Evolutionary conservation across 495 filamentous ascomycete genomes (phyloP).

Genomic region (Darksidea phi): DNA sequence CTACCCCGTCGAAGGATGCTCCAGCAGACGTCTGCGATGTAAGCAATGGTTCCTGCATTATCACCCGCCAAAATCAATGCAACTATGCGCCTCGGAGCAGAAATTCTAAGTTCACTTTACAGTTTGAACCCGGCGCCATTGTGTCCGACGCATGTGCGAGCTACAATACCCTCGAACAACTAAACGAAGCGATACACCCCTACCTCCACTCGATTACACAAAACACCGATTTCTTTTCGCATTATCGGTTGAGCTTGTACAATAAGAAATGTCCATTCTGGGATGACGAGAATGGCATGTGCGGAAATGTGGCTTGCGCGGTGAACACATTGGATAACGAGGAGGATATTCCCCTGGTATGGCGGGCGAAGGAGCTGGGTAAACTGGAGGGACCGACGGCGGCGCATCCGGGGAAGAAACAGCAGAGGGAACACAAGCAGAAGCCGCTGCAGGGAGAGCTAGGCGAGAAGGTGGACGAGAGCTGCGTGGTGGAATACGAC

Average conservation of each 20-base stretch:
- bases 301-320: slow-evolving; percentile 94
- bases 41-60: slow-evolving; percentile 42
- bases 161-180: slow-evolving; percentile 78
- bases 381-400: slow-evolving; percentile 92
- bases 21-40: slow-evolving; percentile 65
- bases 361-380: slow-evolving; percentile 87
- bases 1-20: slow-evolving; percentile 42
- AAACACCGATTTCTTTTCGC: slow-evolving; percentile 93
- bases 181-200: slow-evolving; percentile 78
- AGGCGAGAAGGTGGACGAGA: slow-evolving; percentile 85
- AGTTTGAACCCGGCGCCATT: slow-evolving; percentile 63
- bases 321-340: slow-evolving; percentile 97
- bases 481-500: slow-evolving; percentile 94
- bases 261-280: slow-evolving; percentile 95
- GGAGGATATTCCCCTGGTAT: slow-evolving; percentile 85
- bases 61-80: slow-evolving; percentile 5
- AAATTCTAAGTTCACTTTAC: slow-evolving; percentile 31
- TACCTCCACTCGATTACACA: slow-evolving; percentile 76
- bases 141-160: slow-evolving; percentile 90
- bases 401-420: slow-evolving; percentile 73
- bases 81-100: slow-evolving; percentile 4
- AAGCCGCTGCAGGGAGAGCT: slow-evolving; percentile 78
- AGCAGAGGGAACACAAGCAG: slow-evolving; percentile 63
- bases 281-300: slow-evolving; percentile 89
- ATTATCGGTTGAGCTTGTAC: slow-evolving; percentile 96